Base-by-base conservation (phyloP, 371 early-diverging fungal genomes). In the Syncephalastrum monosporum region DNA sequence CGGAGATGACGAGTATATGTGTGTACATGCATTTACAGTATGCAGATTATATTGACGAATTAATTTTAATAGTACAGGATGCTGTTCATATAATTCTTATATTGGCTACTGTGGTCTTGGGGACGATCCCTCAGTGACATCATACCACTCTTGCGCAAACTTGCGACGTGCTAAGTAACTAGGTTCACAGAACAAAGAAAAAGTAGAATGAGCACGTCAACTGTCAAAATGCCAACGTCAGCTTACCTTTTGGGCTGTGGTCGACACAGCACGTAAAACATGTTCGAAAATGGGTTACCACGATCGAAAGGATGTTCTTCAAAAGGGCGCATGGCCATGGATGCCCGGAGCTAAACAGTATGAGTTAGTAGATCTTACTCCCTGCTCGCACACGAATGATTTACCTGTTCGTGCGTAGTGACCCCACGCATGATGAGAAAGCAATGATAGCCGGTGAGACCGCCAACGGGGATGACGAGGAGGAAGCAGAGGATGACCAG, bases 401-500 rank as follows among this genome's bases (percentile, higher is more conserved):
- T 62, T 64, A 93, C 83, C 71, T 93, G 87, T 67, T 96, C 96
- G 67, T 94, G 93, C 0, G 96, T 96, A 1, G 93, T 93, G 13
- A 92, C 67, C 55, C 91, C 91, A 33, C 77, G 74, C 16, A 82
- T 68, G 4, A 84, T 75, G 8, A 94, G 67, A 66, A 82, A 85
- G 43, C 83, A 84, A 60, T 95, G 97, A 64, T 91, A 95, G 0
- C 69, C 60, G 4, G 88, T 78, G 54, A 96, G 70, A 2, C 88
- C 78, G 17, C 87, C 79, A 0, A 95, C 82, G 2, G 88, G 80
- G 61, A 83, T 79, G 0, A 77, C 67, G 55, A 93, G 67, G 10
- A 91, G 17, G 47, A 86, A 68, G 5, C 83, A 76, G 51, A 85
- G 79, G 8, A 95, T 65, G 5, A 77, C 45, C 50, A 96, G 75